Evolutionary conservation across 2,329 filamentous ascomycete species (phyloP).

Genomic region (Juglanconis sp.): DNA sequence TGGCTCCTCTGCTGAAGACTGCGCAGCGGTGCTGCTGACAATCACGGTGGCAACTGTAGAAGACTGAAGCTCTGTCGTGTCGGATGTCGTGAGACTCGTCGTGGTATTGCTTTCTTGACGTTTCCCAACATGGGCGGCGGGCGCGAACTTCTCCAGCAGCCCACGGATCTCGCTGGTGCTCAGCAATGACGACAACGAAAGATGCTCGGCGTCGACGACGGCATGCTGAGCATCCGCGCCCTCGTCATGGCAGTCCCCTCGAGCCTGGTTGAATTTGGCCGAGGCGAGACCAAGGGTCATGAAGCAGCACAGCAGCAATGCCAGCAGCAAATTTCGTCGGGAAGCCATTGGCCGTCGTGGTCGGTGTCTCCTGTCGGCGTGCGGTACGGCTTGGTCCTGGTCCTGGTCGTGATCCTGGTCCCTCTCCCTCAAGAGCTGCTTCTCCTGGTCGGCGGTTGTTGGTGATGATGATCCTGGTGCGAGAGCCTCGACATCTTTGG

Average conservation of each 20-base stretch:
- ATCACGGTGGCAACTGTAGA: constrained; percentile 19
- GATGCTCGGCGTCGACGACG: constrained; percentile 14
- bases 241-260: constrained; percentile 5
- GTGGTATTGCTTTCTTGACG: constrained; percentile 43
- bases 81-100: constrained; percentile 18
- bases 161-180: constrained; percentile 58
- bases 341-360: constrained; percentile 20
- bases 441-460: constrained; percentile 18
- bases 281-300: constrained; percentile 24
- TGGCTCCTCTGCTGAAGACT: not conserved
- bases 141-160: constrained; percentile 61
- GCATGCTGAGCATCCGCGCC: not conserved
- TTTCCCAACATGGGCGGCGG: constrained; percentile 30
- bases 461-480: not conserved
- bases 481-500: constrained; percentile 16
- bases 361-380: constrained; percentile 6
- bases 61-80: constrained; percentile 12
- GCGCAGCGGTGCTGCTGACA: constrained; percentile 7
- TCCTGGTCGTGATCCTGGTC: constrained; percentile 6
- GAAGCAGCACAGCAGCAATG: constrained; percentile 22
- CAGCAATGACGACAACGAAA: constrained; percentile 35
- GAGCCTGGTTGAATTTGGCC: constrained; percentile 10
- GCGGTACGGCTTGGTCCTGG: constrained; percentile 13
- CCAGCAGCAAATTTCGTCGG: constrained; percentile 20
- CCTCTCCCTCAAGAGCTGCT: constrained; percentile 17